Percentiles rank a stretch among this genome's conserved stretches.
These are phyloP conservation scores for Sphagnum tenellum DNA, from an alignment of 225 moss, liverwort and hornwort species.

Conservation along the genomic window DNA sequence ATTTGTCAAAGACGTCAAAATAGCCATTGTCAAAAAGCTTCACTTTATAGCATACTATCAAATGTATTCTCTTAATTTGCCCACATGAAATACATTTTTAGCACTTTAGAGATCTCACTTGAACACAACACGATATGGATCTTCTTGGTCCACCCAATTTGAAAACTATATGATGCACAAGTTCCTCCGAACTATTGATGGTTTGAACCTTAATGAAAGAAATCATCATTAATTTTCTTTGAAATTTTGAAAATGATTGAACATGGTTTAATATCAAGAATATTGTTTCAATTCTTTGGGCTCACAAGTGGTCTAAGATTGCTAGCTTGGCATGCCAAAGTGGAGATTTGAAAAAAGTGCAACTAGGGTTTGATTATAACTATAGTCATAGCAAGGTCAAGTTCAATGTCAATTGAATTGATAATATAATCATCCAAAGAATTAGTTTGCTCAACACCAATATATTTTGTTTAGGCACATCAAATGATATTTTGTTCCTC, in stretches of 20 bases:
- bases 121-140: too few species aligned
- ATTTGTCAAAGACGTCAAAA: slow-evolving; percentile 80
- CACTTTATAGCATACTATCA: neutral
- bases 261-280: too few species aligned
- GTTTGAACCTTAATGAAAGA: too few species aligned
- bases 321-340: slow-evolving; percentile 25
- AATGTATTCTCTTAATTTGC: neutral
- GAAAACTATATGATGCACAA: too few species aligned
- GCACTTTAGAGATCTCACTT: too few species aligned
- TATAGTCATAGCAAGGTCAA: slow-evolving; percentile 96
- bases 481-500: slow-evolving; percentile 22
- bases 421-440: slow-evolving; percentile 97
- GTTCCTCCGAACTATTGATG: too few species aligned
- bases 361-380: slow-evolving; percentile 78
- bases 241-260: too few species aligned
- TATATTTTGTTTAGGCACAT: slow-evolving; percentile 80
- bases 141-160: too few species aligned
- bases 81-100: too few species aligned
- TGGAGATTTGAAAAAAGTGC: slow-evolving; percentile 90
- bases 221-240: too few species aligned
- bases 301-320: too few species aligned
- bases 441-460: slow-evolving; percentile 92
- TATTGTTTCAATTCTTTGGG: too few species aligned
- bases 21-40: neutral
- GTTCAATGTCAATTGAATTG: slow-evolving; percentile 90